These are phyloP conservation scores for Kazachstania bromeliacearum DNA, from an alignment of 805 yeast species.

Conservation along the genomic window DNA sequence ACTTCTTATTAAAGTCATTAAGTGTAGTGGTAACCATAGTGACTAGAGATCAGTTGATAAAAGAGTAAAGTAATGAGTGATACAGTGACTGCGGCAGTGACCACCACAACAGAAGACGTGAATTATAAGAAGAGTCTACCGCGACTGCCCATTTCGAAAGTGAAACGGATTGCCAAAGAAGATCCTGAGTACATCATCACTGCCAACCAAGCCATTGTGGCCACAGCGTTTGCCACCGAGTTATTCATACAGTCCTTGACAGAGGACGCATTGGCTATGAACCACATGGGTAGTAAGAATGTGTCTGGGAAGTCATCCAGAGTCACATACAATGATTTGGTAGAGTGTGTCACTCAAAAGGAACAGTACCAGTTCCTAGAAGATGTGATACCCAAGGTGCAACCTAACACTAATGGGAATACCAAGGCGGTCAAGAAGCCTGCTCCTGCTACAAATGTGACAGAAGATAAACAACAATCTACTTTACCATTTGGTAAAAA, in stretches of 20 bases:
- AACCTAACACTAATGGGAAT: background rate
- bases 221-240: conserved; percentile 25
- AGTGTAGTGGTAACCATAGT: too few species aligned
- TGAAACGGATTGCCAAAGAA: conserved; percentile 22
- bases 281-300: conserved; percentile 9
- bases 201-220: conserved; percentile 21
- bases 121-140: too few species aligned
- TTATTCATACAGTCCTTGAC: conserved; percentile 20
- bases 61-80: too few species aligned
- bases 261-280: conserved; percentile 18
- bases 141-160: conserved; percentile 20
- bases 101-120: too few species aligned
- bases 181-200: conserved; percentile 22
- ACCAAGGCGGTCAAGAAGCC: background rate
- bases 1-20: too few species aligned
- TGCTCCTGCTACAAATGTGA: background rate
- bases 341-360: conserved; percentile 12
- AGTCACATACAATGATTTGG: conserved; percentile 19
- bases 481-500: conserved; percentile 9
- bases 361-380: conserved; percentile 21
- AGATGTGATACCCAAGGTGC: conserved; percentile 18
- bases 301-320: conserved; percentile 5
- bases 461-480: conserved; percentile 7
- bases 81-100: too few species aligned
- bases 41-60: too few species aligned